Base-by-base conservation (phyloP, 805 yeast genomes). In the Teunomyces tritomae region DNA sequence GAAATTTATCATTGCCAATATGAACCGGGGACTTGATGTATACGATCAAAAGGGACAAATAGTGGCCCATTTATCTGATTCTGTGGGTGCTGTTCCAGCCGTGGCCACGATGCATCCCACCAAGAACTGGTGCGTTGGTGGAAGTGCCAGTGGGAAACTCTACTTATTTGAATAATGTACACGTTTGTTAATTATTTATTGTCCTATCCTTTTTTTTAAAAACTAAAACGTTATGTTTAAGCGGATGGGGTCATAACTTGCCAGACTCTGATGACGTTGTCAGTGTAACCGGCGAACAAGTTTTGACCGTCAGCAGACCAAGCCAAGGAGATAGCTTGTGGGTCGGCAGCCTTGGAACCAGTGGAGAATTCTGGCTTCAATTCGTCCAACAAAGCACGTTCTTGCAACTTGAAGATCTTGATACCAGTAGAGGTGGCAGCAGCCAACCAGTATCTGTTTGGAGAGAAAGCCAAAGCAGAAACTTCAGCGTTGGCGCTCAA, bases 281-380 rank as follows among this genome's bases (percentile, higher is more conserved):
- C 99, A 71, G 97, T 91, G 97, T 94, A 94, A 84, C 99, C 99
- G 68, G 98, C 96, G 76, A 89, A 94, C 79, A 94, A 84, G 87
- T 87, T 89, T 84, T 92, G 98, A 76, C 99, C 99, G 69, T 94
- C 99, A 77, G 96, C 92, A 68, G 98, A 91, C 99, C 99, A 94
- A 76, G 97, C 89, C 74, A 94, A 84, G 62, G 98, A 92, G 74
- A 94, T 81, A 75, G 96, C 92, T 78, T 89, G 96, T 73, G 99
- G 98, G 79, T 89, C 96, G 84, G 89, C 89, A 65, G 96, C 91
- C 79, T 86, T 85, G 67, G 89, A 86, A 58, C 79, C 74, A 68
- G 85, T 81, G 68, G 94, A 88, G 72, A 89, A 89, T 81, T 94
- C 98, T 74, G 98, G 97, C 80, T 88, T 91, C 79, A 94, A 87